Percentiles rank a stretch among this genome's conserved stretches.
phyloP scores from a whole-genome alignment of 805 yeast genomes.

The Candida silvatica region DNA sequence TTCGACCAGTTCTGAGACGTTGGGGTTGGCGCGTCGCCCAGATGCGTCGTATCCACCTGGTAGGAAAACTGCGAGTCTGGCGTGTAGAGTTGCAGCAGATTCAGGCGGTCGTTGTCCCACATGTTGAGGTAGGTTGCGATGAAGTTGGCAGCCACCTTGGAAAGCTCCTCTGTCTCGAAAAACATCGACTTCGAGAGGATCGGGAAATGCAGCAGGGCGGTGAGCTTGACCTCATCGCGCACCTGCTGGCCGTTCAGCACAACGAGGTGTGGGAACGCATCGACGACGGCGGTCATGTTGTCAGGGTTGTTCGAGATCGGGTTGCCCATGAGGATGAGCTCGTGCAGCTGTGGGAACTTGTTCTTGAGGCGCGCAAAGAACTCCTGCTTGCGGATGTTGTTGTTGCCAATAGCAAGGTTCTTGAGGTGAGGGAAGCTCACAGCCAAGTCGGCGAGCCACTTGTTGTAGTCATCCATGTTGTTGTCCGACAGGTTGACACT shows the following conservation, averaged over 20 bases:
- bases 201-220: conserved; percentile 45
- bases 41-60: conserved; percentile 61
- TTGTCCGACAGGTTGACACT: conserved; percentile 67
- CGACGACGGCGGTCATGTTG: conserved; percentile 49
- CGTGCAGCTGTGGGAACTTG: conserved; percentile 66
- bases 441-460: conserved; percentile 53
- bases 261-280: conserved; percentile 70
- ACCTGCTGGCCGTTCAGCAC: conserved; percentile 72
- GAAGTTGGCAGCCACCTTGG: conserved; percentile 66
- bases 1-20: conserved; percentile 41
- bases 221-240: conserved; percentile 61
- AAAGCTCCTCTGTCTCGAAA: conserved; percentile 71
- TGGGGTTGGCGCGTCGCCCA: conserved; percentile 11
- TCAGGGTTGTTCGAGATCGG: conserved; percentile 48
- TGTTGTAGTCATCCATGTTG: conserved; percentile 49
- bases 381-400: conserved; percentile 50
- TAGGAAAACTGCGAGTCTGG: conserved; percentile 78
- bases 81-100: conserved; percentile 66
- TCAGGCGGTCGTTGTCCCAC: conserved; percentile 77
- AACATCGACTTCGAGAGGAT: conserved; percentile 54
- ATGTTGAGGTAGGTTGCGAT: conserved; percentile 63
- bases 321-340: conserved; percentile 70
- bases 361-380: conserved; percentile 68
- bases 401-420: conserved; percentile 75
- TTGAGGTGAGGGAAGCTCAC: conserved; percentile 65